Evolutionary conservation across 1,284 basidiomycete genomes (phyloP), one percentile per base, ranked within the genome.

Genomic region (Caloboletus inedulis): DNA sequence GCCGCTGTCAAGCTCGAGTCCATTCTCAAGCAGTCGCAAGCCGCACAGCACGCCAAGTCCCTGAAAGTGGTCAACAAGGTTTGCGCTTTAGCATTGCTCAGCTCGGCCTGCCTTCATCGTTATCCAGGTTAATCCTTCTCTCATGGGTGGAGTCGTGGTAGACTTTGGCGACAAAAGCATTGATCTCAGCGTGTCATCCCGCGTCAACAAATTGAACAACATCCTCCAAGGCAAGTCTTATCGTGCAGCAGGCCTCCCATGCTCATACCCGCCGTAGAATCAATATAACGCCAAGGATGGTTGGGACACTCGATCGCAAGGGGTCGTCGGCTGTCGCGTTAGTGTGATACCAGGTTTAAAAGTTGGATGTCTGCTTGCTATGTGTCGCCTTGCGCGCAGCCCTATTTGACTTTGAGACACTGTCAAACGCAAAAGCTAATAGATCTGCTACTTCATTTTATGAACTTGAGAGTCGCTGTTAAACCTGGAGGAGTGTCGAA

Each of bases 101-200:
- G 12, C 14, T 21, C 2, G 31, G 50, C 36, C 37, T 34, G 51
- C 54, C 47, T 44, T 56, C 48, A 59, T 52, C 29, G 1, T 54
- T 49, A 34, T 54, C 12, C 55, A 94, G 90, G 88, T 97, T 65
- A 94, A 96, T 78, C 85, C 92, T 43, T 77, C 83, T 16, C 77
- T 96, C 55, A 75, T 97, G 54, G 94, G 94, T 55, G 96, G 96
- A 52, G 76, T 98, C 56, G 79, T 97, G 53, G 89, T 99, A 51
- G 96, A 99, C 77, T 95, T 99, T 71, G 97, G 94, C 61, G 96
- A 98, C 79, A 95, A 95, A 80, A 94, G 92, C 52, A 90, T 98
- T 64, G 97, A 99, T 76, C 81, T 98, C 59, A 94, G 91, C 63
- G 95, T 97, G 50, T 86, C 87, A 49, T 91, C 89, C 56, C 89